Percentiles rank a stretch among this genome's conserved stretches.
phyloP scores from a whole-genome alignment of 495 filamentous ascomycete species.

The Xylaria grammica region DNA sequence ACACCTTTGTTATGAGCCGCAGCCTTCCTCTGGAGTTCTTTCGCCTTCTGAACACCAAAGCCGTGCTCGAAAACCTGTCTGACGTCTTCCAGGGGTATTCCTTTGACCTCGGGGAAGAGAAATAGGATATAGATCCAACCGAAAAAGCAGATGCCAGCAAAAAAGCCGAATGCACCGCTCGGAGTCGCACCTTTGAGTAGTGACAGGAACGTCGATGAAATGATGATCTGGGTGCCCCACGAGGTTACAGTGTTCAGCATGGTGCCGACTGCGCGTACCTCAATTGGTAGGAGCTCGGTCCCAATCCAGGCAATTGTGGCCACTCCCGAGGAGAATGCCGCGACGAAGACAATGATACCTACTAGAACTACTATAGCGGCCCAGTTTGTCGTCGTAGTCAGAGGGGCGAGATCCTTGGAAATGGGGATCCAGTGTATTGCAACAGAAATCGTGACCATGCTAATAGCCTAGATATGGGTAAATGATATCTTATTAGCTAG shows the following conservation, averaged over 20 bases:
- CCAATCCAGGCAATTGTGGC: conserved; percentile 58
- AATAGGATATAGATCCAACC: conserved; percentile 54
- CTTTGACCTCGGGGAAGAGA: conserved; percentile 57
- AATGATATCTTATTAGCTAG: neutral
- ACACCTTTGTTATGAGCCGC: neutral
- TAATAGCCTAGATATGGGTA: neutral
- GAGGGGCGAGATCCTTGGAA: conserved; percentile 22
- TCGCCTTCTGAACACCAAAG: conserved; percentile 43
- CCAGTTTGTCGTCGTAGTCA: conserved; percentile 40
- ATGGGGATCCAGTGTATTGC: conserved; percentile 58
- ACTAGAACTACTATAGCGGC: conserved; percentile 50
- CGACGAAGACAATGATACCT: conserved; percentile 54
- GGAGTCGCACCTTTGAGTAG: conserved; percentile 56
- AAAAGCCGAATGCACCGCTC: conserved; percentile 59
- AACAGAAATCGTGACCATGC: conserved; percentile 43
- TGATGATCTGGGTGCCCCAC: conserved; percentile 59
- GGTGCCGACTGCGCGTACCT: conserved; percentile 58
- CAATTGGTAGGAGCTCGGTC: conserved; percentile 58
- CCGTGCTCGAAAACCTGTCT: conserved; percentile 54
- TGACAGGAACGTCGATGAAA: conserved; percentile 57
- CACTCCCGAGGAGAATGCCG: conserved; percentile 49
- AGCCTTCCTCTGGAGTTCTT: neutral
- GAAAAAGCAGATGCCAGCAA: conserved; percentile 53
- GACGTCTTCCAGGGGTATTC: conserved; percentile 57
- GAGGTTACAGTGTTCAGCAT: conserved; percentile 58